These are phyloP conservation scores for Magnolia officinalis DNA, from an alignment of 164 flowering plant genomes.

Conservation along the genomic window DNA sequence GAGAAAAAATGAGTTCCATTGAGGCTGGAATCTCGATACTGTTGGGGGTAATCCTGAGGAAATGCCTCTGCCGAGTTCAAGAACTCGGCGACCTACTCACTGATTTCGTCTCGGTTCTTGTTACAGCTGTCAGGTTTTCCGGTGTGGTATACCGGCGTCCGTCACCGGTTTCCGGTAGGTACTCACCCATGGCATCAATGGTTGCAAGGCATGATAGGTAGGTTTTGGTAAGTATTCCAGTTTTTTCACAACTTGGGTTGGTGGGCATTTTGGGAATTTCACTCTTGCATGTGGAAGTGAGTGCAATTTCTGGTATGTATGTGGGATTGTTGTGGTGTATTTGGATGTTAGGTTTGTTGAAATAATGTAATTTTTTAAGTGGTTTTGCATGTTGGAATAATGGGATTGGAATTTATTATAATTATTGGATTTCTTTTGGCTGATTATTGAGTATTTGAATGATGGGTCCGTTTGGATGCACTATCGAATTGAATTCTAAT, in stretches of 20 bases:
- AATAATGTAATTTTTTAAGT: not conserved
- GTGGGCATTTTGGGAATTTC: too few relatives aligned
- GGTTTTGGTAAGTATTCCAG: not conserved
- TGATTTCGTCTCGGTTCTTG: conserved; percentile 19
- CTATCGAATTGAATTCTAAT: too few relatives aligned
- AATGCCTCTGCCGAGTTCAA: conserved; percentile 21
- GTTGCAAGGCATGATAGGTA: conserved; percentile 27
- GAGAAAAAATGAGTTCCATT: conserved; percentile 19
- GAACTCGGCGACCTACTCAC: conserved; percentile 24
- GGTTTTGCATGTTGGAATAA: not conserved
- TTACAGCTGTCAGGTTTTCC: conserved; percentile 24
- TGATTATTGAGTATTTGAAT: too few relatives aligned
- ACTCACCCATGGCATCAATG: conserved; percentile 26
- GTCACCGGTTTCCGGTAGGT: conserved; percentile 6
- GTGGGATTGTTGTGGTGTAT: not conserved
- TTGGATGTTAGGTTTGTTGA: not conserved
- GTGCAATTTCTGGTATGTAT: not conserved
- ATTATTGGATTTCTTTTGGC: too few relatives aligned
- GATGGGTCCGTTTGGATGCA: too few relatives aligned
- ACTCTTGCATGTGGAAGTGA: too few relatives aligned
- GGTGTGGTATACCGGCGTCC: conserved; percentile 12
- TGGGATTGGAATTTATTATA: too few relatives aligned
- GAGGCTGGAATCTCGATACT: conserved; percentile 20
- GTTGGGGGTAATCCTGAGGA: conserved; percentile 33
- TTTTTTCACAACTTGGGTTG: too few relatives aligned